Evolutionary conservation across 805 yeast species (phyloP).

Genomic region (Candida taoyuanica): DNA sequence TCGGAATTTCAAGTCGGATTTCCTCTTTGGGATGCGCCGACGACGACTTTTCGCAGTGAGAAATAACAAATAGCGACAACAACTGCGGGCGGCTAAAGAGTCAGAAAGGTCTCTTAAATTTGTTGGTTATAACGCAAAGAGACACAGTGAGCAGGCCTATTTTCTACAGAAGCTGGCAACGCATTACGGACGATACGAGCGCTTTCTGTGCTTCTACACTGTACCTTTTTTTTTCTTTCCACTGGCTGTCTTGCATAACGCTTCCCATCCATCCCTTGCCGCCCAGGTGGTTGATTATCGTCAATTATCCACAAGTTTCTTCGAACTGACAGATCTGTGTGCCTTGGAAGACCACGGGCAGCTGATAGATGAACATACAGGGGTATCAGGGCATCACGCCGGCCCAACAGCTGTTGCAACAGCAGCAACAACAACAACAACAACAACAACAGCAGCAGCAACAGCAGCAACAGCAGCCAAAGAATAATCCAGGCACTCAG

Average conservation of each 20-base stretch:
- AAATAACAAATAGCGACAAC: not conserved
- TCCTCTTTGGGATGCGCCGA: not conserved
- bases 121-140: too few species aligned
- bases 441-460: conserved; percentile 15
- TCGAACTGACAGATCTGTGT: too few species aligned
- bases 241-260: too few species aligned
- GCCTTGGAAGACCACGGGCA: too few species aligned
- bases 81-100: too few species aligned
- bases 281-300: not conserved
- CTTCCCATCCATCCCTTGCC: too few species aligned
- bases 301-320: not conserved
- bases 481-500: conserved; percentile 15
- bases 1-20: not conserved
- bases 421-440: conserved; percentile 16
- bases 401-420: conserved; percentile 24
- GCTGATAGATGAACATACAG: conserved; percentile 19
- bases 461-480: conserved; percentile 19
- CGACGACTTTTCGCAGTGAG: not conserved
- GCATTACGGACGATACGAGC: too few species aligned
- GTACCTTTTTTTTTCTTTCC: too few species aligned
- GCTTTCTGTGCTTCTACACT: too few species aligned
- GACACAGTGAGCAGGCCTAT: too few species aligned
- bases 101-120: not conserved
- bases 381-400: conserved; percentile 26
- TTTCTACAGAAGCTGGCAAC: too few species aligned